Evolutionary conservation across 495 filamentous ascomycete genomes (phyloP).

Genomic region (Penicillium coffeae): DNA sequence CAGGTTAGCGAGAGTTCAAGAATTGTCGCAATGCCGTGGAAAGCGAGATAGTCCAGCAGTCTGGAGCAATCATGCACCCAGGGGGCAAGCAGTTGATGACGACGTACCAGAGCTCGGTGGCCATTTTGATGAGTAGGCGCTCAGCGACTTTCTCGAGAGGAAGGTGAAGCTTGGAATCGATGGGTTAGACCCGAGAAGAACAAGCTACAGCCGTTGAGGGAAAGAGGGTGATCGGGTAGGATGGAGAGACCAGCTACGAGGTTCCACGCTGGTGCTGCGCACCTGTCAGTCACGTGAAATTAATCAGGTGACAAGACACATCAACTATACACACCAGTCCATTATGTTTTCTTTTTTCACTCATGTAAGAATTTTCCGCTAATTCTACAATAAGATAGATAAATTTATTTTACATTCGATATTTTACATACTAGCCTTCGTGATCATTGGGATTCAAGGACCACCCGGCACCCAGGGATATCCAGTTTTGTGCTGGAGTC

Average conservation of each 20-base stretch:
- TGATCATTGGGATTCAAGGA: slow-evolving; percentile 2
- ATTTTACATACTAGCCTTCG: not conserved
- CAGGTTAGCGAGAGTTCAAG: slow-evolving; percentile 37
- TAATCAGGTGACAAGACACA: not conserved
- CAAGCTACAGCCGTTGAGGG: slow-evolving; percentile 23
- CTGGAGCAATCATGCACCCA: slow-evolving; percentile 21
- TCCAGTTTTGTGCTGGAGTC: slow-evolving; percentile 38
- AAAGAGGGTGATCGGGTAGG: slow-evolving; percentile 32
- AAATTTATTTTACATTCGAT: not conserved
- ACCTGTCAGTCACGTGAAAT: slow-evolving; percentile 22
- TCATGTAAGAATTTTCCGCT: not conserved
- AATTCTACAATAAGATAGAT: not conserved
- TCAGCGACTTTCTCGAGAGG: slow-evolving; percentile 9
- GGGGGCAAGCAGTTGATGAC: slow-evolving; percentile 31
- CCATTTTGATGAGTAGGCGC: slow-evolving; percentile 45
- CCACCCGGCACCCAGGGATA: slow-evolving; percentile 36
- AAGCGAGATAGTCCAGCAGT: slow-evolving; percentile 22
- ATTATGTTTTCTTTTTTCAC: not conserved
- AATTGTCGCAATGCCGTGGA: slow-evolving; percentile 9
- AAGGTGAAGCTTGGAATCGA: slow-evolving; percentile 16
- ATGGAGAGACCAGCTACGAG: slow-evolving; percentile 32
- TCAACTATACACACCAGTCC: not conserved
- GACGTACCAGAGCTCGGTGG: slow-evolving; percentile 64
- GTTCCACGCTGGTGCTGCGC: slow-evolving; percentile 36
- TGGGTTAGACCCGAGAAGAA: slow-evolving; percentile 16